A percentile compares a stretch with the other conserved stretches of the same genome.
Evolutionary conservation across 2,329 filamentous ascomycete genomes (phyloP).

Genomic region (Herpotrichia juniperi): DNA sequence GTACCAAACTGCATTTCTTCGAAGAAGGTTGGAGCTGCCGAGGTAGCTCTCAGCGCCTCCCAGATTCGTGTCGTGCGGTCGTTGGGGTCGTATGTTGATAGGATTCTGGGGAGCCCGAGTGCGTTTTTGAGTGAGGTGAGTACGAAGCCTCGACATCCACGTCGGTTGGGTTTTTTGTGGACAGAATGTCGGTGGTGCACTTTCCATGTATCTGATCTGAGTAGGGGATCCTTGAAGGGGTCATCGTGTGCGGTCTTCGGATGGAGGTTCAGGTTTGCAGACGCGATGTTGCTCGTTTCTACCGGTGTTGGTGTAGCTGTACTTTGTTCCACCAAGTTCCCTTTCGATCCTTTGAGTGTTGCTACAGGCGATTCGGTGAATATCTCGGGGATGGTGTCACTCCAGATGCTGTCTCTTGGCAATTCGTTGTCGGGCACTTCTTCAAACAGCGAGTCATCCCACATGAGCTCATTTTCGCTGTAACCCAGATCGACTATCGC

Average conservation of each 20-base stretch:
- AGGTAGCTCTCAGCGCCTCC: conserved; percentile 59
- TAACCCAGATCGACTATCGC: conserved; percentile 40
- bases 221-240: conserved; percentile 7
- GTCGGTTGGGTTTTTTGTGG: conserved; percentile 37
- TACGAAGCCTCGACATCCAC: conserved; percentile 46
- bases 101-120: conserved; percentile 41
- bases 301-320: conserved; percentile 8
- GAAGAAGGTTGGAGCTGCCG: conserved; percentile 58
- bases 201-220: conserved; percentile 39
- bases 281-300: conserved; percentile 20
- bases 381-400: conserved; percentile 26
- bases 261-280: conserved; percentile 10
- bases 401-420: conserved; percentile 43
- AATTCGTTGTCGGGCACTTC: conserved; percentile 36
- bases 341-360: conserved; percentile 23
- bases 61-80: conserved; percentile 50
- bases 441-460: conserved; percentile 48
- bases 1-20: conserved; percentile 58
- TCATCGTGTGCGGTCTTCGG: conserved; percentile 22
- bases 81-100: conserved; percentile 48
- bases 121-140: conserved; percentile 48
- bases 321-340: too few relatives aligned
- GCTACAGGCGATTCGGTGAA: conserved; percentile 34
- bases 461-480: conserved; percentile 45
- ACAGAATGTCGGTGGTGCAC: conserved; percentile 40